phyloP scores from a whole-genome alignment of 371 early-diverging fungal species.

The Mortierella sp. region DNA sequence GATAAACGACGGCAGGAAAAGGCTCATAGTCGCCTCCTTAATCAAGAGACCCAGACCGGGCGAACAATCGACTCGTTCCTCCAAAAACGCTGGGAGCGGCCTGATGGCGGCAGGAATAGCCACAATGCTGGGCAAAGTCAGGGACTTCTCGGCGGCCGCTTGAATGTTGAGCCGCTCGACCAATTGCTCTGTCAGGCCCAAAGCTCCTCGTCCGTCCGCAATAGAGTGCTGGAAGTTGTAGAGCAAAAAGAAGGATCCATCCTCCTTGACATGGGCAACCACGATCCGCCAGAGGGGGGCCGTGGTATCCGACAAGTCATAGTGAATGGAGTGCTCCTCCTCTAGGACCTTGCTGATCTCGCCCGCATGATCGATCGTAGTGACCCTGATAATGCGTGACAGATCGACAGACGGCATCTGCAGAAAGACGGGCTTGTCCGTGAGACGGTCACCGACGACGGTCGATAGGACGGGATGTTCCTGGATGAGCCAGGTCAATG shows the following conservation, averaged over 20 bases:
- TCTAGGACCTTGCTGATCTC: constrained; percentile 24
- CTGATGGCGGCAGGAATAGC: constrained; percentile 1
- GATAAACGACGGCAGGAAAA: constrained; percentile 25
- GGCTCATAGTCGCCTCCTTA: constrained; percentile 19
- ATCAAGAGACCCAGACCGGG: constrained; percentile 17
- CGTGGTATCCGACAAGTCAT: constrained; percentile 13
- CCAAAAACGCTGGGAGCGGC: constrained; percentile 20
- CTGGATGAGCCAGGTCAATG: constrained; percentile 36
- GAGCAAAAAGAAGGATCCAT: constrained; percentile 37
- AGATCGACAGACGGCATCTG: constrained; percentile 34
- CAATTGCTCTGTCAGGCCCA: constrained; percentile 33
- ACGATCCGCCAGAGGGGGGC: constrained; percentile 43
- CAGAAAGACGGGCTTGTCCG: constrained; percentile 29
- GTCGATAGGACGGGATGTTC: constrained; percentile 32
- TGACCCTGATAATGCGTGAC: constrained; percentile 22
- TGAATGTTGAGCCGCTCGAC: constrained; percentile 30
- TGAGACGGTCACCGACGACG: constrained; percentile 29
- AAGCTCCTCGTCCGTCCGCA: constrained; percentile 41
- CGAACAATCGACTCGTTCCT: constrained; percentile 14
- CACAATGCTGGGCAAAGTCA: constrained; percentile 14
- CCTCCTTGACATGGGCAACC: constrained; percentile 33
- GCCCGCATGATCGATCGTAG: not conserved
- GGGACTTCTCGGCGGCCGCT: not conserved
- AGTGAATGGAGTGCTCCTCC: constrained; percentile 21
- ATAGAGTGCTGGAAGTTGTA: constrained; percentile 37